phyloP scores from a whole-genome alignment of 345 rosid genomes.

The Melaleuca alternifolia region DNA sequence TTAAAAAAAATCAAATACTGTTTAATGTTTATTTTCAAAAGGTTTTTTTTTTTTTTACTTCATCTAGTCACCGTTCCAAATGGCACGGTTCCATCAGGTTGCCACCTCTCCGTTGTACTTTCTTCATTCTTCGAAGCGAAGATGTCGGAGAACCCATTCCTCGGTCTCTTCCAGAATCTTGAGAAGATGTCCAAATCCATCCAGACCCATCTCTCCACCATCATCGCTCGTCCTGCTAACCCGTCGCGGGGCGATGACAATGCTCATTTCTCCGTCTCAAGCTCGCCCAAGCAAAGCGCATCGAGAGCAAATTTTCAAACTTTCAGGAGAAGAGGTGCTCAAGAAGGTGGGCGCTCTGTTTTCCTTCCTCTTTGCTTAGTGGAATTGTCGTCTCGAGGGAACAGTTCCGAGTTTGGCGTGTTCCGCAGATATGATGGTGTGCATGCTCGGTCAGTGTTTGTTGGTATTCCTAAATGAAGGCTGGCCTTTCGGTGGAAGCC shows the following conservation, averaged over 20 bases:
- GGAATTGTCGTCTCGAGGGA: not conserved
- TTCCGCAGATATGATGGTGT: not conserved
- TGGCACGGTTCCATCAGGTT: not conserved
- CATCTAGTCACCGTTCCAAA: not conserved
- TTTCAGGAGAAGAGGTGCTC: constrained; percentile 9
- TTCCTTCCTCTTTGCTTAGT: not conserved
- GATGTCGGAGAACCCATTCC: constrained; percentile 54
- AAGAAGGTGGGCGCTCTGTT: constrained; percentile 22
- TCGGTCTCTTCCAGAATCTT: constrained; percentile 26
- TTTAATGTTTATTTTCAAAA: too few relatives aligned
- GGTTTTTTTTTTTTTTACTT: too few relatives aligned
- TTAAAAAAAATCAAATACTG: too few relatives aligned
- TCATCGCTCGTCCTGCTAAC: constrained; percentile 10
- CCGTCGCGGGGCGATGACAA: constrained; percentile 6
- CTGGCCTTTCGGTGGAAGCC: not conserved
- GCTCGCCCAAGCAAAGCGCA: constrained; percentile 9
- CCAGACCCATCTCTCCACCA: constrained; percentile 46
- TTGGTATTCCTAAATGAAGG: not conserved
- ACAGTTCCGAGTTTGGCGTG: not conserved
- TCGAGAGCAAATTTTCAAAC: not conserved
- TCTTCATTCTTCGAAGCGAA: not conserved
- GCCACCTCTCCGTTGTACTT: not conserved
- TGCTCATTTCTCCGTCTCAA: constrained; percentile 21
- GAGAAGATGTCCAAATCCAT: constrained; percentile 37
- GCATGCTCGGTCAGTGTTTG: not conserved